Evolutionary conservation across 257 asterid genomes (phyloP).

Genomic region (Echites panduratus): DNA sequence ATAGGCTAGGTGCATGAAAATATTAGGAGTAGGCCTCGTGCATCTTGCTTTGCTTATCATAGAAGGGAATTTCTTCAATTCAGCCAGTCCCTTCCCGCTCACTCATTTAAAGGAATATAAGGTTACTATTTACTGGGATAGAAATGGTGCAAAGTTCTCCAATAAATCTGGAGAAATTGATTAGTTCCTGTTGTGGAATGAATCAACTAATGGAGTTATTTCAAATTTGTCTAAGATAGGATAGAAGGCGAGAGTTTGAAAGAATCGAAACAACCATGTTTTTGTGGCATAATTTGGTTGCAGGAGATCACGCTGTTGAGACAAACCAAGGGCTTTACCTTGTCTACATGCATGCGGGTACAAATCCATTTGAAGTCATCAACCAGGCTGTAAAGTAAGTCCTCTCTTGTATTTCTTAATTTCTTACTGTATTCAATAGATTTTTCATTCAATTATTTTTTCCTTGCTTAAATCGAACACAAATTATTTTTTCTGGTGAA

Average conservation of each 20-base stretch:
- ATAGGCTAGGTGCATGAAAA: constrained; percentile 20
- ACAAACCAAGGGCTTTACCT: constrained; percentile 88
- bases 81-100: constrained; percentile 19
- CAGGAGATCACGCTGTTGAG: constrained; percentile 84
- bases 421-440: not conserved
- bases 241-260: constrained; percentile 12
- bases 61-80: constrained; percentile 14
- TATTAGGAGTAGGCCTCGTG: not conserved
- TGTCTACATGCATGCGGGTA: constrained; percentile 87
- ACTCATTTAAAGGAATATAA: constrained; percentile 21
- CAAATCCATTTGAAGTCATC: constrained; percentile 89
- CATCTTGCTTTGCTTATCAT: constrained; percentile 9
- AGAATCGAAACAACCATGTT: constrained; percentile 25
- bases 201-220: constrained; percentile 18
- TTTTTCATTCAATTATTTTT: not conserved
- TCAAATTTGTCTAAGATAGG: constrained; percentile 19
- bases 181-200: constrained; percentile 18
- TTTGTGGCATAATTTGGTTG: constrained; percentile 29
- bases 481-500: constrained; percentile 5
- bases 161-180: constrained; percentile 23
- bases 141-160: constrained; percentile 20
- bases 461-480: not conserved
- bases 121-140: constrained; percentile 12
- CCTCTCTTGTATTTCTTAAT: constrained; percentile 8
- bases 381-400: constrained; percentile 90